Conservation (phyloP, 345 rosid genomes). For the Arabis alpina region DNA sequence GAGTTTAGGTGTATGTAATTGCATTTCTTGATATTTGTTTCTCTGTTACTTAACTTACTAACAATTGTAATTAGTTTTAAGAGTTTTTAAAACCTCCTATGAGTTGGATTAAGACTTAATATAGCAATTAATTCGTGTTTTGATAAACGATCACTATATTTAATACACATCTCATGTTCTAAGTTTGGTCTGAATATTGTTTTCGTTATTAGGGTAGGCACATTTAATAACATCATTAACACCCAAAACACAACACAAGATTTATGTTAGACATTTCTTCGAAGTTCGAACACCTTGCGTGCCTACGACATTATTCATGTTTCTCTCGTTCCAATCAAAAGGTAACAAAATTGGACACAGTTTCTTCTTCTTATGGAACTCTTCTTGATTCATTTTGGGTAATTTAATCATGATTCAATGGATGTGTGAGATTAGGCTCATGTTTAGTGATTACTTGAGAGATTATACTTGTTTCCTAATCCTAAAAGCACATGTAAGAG, state of each 20-base stretch:
- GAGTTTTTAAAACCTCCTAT: slow-evolving; percentile 23
- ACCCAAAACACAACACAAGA: slow-evolving; percentile 32
- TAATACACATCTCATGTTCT: slow-evolving; percentile 37
- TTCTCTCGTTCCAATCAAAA: background rate
- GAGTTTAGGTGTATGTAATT: slow-evolving; percentile 23
- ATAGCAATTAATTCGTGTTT: slow-evolving; percentile 37
- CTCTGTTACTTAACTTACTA: slow-evolving; percentile 39
- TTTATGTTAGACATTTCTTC: slow-evolving; percentile 52
- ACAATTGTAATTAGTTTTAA: slow-evolving; percentile 34
- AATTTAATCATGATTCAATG: too few relatives aligned
- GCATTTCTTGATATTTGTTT: background rate
- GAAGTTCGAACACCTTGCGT: slow-evolving; percentile 51
- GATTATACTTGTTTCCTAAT: background rate
- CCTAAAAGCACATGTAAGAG: slow-evolving; percentile 24
- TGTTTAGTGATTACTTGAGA: too few relatives aligned
- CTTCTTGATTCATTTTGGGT: too few relatives aligned
- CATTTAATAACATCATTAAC: slow-evolving; percentile 2
- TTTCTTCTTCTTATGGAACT: too few relatives aligned
- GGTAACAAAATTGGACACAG: too few relatives aligned
- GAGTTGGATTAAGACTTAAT: slow-evolving; percentile 42
- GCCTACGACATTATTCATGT: slow-evolving; percentile 40
- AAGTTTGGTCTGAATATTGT: slow-evolving; percentile 27
- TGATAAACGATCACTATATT: slow-evolving; percentile 34
- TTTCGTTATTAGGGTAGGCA: slow-evolving; percentile 21
- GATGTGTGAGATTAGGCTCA: too few relatives aligned